phyloP scores from a whole-genome alignment of 495 filamentous ascomycete species.

The Jackrogersella multiformis region DNA sequence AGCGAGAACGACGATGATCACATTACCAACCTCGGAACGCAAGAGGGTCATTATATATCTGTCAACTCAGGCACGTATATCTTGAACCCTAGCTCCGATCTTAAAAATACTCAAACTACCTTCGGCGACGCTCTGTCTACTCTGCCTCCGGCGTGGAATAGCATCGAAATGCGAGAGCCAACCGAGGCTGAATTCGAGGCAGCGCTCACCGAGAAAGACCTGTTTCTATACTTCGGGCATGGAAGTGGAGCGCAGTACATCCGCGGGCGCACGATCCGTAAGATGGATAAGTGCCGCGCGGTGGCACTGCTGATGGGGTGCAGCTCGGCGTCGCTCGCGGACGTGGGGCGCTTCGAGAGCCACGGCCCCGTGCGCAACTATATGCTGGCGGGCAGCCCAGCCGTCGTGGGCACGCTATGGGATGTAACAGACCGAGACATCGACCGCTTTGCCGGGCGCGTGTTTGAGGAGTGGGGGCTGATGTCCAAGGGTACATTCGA shows the following conservation, averaged over 20 bases:
- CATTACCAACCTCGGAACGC: slow-evolving; percentile 1
- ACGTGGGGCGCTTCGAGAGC: slow-evolving; percentile 87
- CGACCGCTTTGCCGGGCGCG: slow-evolving; percentile 81
- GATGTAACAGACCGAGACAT: slow-evolving; percentile 98
- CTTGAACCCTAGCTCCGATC: slow-evolving; percentile 85
- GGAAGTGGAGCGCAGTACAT: slow-evolving; percentile 96
- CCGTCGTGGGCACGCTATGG: slow-evolving; percentile 91
- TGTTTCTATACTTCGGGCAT: slow-evolving; percentile 95
- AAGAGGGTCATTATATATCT: slow-evolving; percentile 64
- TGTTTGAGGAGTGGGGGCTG: slow-evolving; percentile 88
- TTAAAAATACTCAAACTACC: slow-evolving; percentile 77
- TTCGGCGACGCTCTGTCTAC: slow-evolving; percentile 70
- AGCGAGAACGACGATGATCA: slow-evolving; percentile 21
- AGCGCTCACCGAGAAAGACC: slow-evolving; percentile 65
- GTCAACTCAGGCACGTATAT: slow-evolving; percentile 77
- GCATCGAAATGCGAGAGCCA: slow-evolving; percentile 72
- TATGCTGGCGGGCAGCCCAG: slow-evolving; percentile 82
- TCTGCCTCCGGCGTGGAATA: slow-evolving; percentile 67
- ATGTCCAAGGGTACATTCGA: slow-evolving; percentile 54
- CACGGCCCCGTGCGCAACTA: slow-evolving; percentile 91
- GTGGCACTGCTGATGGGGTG: slow-evolving; percentile 94
- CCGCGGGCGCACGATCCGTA: slow-evolving; percentile 77
- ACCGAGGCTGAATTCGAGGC: slow-evolving; percentile 78
- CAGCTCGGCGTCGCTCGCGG: slow-evolving; percentile 76
- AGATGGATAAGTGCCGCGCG: slow-evolving; percentile 70